Evolutionary conservation across 2,329 filamentous ascomycete genomes (phyloP).

Genomic region (Aspergillus pseudotamarii): DNA sequence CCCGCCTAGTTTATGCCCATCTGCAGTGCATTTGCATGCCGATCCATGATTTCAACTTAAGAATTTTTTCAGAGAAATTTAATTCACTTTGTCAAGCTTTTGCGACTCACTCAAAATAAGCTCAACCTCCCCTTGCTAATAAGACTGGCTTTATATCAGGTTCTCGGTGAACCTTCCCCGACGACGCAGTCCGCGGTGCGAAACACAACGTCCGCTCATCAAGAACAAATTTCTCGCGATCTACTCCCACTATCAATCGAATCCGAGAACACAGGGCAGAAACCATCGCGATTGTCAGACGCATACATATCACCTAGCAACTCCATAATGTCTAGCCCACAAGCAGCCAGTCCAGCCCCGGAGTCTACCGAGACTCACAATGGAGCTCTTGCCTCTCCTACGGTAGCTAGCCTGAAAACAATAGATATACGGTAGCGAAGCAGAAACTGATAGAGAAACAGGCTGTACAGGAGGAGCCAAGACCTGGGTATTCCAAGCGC

Average conservation of each 20-base stretch:
- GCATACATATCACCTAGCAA: neutral
- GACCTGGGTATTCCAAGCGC: conserved; percentile 34
- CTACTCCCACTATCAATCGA: neutral
- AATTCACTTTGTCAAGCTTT: neutral
- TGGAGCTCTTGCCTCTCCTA: neutral
- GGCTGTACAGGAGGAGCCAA: conserved; percentile 14
- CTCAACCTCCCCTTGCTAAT: neutral
- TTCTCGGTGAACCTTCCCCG: neutral
- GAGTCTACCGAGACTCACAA: neutral
- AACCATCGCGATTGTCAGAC: neutral
- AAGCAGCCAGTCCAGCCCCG: neutral
- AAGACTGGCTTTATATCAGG: neutral
- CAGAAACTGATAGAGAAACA: conserved; percentile 32
- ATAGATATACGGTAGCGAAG: conserved; percentile 21
- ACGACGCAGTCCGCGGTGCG: neutral
- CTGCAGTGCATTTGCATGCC: neutral
- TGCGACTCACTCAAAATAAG: neutral
- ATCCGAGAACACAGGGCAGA: no score
- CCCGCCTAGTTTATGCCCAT: neutral
- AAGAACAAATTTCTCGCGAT: neutral
- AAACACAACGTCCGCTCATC: neutral
- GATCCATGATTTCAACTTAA: no score
- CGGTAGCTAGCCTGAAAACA: neutral
- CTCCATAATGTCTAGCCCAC: neutral
- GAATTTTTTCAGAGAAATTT: neutral